These are phyloP conservation scores for Cryptococcus sp. DNA, from an alignment of 1,284 basidiomycete genomes.

Conservation along the genomic window DNA sequence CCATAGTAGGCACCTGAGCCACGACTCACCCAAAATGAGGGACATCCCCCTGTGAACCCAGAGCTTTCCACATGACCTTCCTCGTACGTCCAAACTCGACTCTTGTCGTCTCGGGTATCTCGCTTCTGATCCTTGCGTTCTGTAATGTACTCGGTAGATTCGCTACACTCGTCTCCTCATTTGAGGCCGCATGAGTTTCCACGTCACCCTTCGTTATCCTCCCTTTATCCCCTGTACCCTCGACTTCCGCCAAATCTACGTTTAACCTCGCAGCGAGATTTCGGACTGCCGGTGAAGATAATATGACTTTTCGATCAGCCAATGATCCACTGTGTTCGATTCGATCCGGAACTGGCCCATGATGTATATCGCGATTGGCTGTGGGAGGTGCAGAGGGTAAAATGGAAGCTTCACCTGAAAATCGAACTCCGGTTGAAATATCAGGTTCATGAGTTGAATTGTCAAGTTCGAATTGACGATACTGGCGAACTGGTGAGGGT, in stretches of 20 bases:
- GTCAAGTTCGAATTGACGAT: neutral
- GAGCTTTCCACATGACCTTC: conserved; percentile 80
- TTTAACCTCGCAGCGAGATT: conserved; percentile 32
- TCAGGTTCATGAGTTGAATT: conserved; percentile 1
- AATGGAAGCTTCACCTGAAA: conserved; percentile 36
- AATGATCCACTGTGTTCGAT: neutral
- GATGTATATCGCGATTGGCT: neutral
- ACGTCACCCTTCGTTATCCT: conserved; percentile 62
- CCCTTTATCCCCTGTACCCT: conserved; percentile 57
- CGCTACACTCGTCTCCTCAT: neutral
- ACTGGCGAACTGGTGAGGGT: neutral
- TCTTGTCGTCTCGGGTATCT: conserved; percentile 38
- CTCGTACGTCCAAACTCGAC: conserved; percentile 73
- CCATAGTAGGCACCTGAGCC: neutral
- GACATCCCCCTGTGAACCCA: conserved; percentile 61
- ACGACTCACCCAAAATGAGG: conserved; percentile 66
- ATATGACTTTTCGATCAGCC: conserved; percentile 14
- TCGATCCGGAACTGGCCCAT: conserved; percentile 3
- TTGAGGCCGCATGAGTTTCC: conserved; percentile 49
- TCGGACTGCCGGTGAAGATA: conserved; percentile 35
- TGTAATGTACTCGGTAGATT: neutral
- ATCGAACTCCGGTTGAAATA: conserved; percentile 20
- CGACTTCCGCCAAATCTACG: conserved; percentile 50
- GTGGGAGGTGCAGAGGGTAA: conserved; percentile 25
- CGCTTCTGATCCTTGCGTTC: conserved; percentile 1